These are phyloP conservation scores for Vaccinium macrocarpon DNA, from an alignment of 148 eudicot species.

Conservation along the genomic window DNA sequence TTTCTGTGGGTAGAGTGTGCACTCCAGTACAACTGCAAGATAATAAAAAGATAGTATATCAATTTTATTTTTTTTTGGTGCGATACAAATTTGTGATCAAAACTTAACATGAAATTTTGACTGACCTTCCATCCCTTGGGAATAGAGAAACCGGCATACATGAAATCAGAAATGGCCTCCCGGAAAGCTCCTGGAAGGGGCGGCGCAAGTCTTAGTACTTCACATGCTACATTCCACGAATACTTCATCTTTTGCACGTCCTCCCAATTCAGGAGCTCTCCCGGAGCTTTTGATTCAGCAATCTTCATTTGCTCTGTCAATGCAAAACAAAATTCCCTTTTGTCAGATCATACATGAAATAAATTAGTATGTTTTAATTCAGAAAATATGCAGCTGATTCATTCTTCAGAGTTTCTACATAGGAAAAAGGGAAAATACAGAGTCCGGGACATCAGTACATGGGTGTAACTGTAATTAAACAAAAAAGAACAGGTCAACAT, in stretches of 20 bases:
- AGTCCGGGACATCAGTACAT: neutral
- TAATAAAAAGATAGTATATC: neutral
- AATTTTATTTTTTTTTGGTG: too few relatives aligned
- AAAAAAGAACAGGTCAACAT: neutral
- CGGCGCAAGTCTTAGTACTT: neutral
- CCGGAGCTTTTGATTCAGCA: neutral
- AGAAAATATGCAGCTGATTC: too few relatives aligned
- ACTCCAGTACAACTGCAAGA: neutral
- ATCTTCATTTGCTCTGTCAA: neutral
- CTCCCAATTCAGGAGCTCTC: neutral
- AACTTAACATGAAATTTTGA: neutral
- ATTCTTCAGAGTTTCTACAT: too few relatives aligned
- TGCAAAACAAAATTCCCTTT: neutral
- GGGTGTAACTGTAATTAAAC: neutral
- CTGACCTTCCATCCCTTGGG: neutral
- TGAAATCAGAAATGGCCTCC: neutral
- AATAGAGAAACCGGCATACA: neutral
- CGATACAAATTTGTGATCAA: neutral
- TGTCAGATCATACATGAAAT: neutral
- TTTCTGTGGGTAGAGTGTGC: neutral
- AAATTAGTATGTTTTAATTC: neutral
- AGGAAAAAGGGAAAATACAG: neutral
- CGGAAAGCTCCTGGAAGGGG: slow-evolving; percentile 1
- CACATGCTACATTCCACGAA: neutral
- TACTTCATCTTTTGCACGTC: slow-evolving; percentile 4